Percentiles rank a stretch among this genome's conserved stretches.
phyloP scores from a whole-genome alignment of 768 basidiomycete genomes.

The Pisolithus albus region DNA sequence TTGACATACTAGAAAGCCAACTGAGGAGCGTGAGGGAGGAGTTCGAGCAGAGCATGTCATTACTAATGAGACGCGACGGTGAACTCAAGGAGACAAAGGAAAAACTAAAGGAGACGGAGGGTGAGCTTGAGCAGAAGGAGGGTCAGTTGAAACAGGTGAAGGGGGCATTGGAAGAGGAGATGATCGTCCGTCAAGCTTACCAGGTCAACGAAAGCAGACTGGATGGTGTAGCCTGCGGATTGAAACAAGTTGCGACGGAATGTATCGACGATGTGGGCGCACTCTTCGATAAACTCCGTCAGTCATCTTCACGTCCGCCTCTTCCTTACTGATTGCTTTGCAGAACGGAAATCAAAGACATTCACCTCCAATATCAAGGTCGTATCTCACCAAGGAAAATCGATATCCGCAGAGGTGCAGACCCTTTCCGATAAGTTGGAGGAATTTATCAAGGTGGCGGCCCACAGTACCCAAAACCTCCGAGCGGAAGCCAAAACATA shows the following conservation, averaged over 20 bases:
- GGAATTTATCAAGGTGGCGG: constrained; percentile 52
- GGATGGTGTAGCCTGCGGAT: constrained; percentile 62
- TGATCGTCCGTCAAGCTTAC: constrained; percentile 68
- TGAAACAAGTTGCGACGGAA: constrained; percentile 62
- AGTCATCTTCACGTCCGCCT: constrained; percentile 13
- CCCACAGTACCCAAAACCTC: constrained; percentile 47
- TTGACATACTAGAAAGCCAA: constrained; percentile 78
- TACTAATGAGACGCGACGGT: constrained; percentile 67
- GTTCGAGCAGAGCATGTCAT: constrained; percentile 81
- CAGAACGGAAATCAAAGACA: constrained; percentile 68
- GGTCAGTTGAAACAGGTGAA: constrained; percentile 54
- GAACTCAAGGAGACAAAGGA: constrained; percentile 63
- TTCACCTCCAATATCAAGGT: constrained; percentile 59
- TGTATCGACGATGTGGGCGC: constrained; percentile 62
- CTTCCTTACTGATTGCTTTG: constrained; percentile 5
- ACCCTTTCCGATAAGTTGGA: constrained; percentile 52
- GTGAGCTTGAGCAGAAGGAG: constrained; percentile 46
- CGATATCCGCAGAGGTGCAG: constrained; percentile 48
- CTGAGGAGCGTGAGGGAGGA: constrained; percentile 77
- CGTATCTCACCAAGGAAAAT: constrained; percentile 56
- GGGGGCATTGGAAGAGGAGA: constrained; percentile 69
- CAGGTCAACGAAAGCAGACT: constrained; percentile 65
- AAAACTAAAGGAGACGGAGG: constrained; percentile 46
- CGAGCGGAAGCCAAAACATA: constrained; percentile 51
- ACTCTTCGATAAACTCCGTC: constrained; percentile 81